Base-by-base conservation (phyloP, 1,284 basidiomycete species). In the Leccinum ponderosum region DNA sequence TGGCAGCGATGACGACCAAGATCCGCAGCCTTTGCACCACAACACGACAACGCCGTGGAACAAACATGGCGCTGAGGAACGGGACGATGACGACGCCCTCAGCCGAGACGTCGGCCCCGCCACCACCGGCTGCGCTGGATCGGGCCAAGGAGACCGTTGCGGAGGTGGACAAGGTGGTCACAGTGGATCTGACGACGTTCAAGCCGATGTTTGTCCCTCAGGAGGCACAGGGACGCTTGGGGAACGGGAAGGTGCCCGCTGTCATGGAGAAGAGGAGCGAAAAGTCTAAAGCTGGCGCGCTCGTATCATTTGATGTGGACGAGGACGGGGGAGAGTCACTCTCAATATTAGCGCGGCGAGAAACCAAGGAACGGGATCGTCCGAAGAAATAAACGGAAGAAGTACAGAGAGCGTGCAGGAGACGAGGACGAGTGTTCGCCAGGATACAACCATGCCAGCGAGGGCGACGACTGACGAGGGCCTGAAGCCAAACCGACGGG, bases 201-300 rank as follows among this genome's bases (percentile, higher is more conserved):
- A 91, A 87, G 67, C 93, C 93, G 9, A 93, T 87, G 0, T 95
- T 96, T 67, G 87, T 93, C 8, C 84, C 86, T 7, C 84, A 86
- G 1, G 82, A 80, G 52, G 73, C 78, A 2, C 77, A 78, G 54
- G 64, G 66, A 22, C 77, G 76, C 58, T 14, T 51, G 2, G 55
- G 48, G 22, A 77, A 73, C 29, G 66, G 64, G 22, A 75, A 74
- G 31, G 61, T 44, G 11, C 64, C 57, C 15, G 54, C 59, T 22
- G 56, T 71, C 8, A 78, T 74, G 64, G 77, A 78, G 60, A 79
- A 77, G 61, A 80, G 81, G 57, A 75, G 71, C 59, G 77, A 78
- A 65, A 65, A 65, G 73, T 12, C 67, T 56, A 78, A 74, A 62
- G 44, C 54, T 4, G 67, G 65, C n/a, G 80, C 82, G 8, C 78